Evolutionary conservation across 148 eudicot species (phyloP).

Genomic region (Cornus kousa): DNA sequence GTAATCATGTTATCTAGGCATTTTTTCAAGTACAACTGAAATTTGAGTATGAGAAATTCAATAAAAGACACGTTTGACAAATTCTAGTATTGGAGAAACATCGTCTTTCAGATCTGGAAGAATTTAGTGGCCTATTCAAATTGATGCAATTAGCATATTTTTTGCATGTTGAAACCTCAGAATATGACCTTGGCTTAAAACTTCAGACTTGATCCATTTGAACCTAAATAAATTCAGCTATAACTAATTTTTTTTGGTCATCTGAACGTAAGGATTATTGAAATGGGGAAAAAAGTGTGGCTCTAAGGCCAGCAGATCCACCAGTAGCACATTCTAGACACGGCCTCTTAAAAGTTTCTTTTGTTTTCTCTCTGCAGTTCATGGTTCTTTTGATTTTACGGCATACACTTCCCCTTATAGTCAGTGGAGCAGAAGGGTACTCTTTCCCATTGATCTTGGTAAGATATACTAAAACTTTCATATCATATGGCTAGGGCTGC

Average conservation of each 20-base stretch:
- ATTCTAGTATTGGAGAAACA: not conserved
- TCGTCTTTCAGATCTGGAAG: not conserved
- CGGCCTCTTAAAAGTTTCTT: not conserved
- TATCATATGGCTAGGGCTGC: not conserved
- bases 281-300: too few relatives aligned
- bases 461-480: conserved; percentile 18
- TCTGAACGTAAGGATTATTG: not conserved
- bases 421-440: conserved; percentile 48
- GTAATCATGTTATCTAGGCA: not conserved
- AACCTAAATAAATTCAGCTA: not conserved
- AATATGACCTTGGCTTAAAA: too few relatives aligned
- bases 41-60: not conserved
- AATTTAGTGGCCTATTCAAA: not conserved
- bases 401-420: conserved; percentile 67
- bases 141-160: not conserved
- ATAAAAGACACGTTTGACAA: not conserved
- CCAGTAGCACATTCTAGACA: not conserved
- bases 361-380: conserved; percentile 44
- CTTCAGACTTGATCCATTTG: not conserved
- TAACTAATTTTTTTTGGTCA: not conserved
- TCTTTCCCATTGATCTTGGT: conserved; percentile 63
- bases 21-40: not conserved
- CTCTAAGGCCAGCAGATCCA: not conserved
- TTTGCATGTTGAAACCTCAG: not conserved
- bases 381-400: conserved; percentile 73